A percentile compares a stretch with the other conserved stretches of the same genome.
Conservation (phyloP, 2,329 filamentous ascomycete species). For the Penicillium sp. region DNA sequence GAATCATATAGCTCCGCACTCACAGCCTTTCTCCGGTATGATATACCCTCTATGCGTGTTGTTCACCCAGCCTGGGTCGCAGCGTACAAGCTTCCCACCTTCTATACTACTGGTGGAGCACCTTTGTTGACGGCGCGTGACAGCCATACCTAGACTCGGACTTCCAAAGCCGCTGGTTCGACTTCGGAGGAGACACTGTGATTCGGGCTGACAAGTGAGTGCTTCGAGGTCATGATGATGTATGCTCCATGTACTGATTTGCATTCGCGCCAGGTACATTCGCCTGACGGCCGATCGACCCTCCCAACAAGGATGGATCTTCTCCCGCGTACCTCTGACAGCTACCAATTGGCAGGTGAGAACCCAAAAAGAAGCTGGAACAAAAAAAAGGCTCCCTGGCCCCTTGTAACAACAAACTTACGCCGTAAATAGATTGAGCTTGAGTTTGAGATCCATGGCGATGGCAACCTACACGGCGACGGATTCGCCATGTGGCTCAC, state of each 20-base stretch:
- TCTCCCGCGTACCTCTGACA: slow-evolving; percentile 89
- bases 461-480: slow-evolving; percentile 89
- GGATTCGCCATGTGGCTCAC: slow-evolving; percentile 98
- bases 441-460: slow-evolving; percentile 91
- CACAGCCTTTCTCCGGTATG: slow-evolving; percentile 80
- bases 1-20: slow-evolving; percentile 71
- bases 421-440: slow-evolving; percentile 69
- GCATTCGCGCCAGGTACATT: slow-evolving; percentile 68
- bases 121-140: slow-evolving; percentile 22
- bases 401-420: background rate
- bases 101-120: slow-evolving; percentile 1
- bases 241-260: background rate
- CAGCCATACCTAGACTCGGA: slow-evolving; percentile 97
- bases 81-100: background rate
- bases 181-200: slow-evolving; percentile 95
- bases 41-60: slow-evolving; percentile 31
- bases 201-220: slow-evolving; percentile 67
- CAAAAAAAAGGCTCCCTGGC: slow-evolving; percentile 51
- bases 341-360: slow-evolving; percentile 94
- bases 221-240: background rate
- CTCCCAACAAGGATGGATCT: slow-evolving; percentile 91
- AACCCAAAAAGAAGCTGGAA: slow-evolving; percentile 1
- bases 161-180: slow-evolving; percentile 98
- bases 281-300: slow-evolving; percentile 88
- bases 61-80: background rate